Base-by-base conservation (phyloP, 768 basidiomycete genomes). In the Panellus pusillus region DNA sequence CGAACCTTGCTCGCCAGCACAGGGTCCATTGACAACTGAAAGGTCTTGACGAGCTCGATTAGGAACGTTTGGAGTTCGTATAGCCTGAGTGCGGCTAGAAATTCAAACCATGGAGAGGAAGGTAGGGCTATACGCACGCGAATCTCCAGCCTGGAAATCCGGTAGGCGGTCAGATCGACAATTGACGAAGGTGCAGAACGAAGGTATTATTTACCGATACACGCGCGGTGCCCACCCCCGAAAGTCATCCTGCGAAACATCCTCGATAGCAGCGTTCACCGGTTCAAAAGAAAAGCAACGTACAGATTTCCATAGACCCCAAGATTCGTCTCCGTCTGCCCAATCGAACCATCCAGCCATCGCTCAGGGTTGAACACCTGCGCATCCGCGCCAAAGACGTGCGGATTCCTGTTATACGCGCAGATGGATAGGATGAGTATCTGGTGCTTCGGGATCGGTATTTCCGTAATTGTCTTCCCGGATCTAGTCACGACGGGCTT, bases 11-110 rank as follows among this genome's bases (percentile, higher is more conserved):
- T 64, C 4, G 67, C 63, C 17, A 77, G 63, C 18, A 75, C 73
- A 15, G 72, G 71, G 1, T 74, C 76, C 4, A 65, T 73, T 54
- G 74, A 63, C 31, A 86, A 74, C 60, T 84, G 77, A 55, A 86
- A 86, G 65, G 82, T 80, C 44, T 77, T 75, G 55, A 86, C 66
- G 35, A 82, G 74, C 62, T 84, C 83, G 6, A 81, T 74, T 5
- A 84, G 72, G 57, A 87, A 75, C 1, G 78, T 67, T 60, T 84
- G 79, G 32, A 84, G 68, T 65, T 87, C 84, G 52, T 77, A 74
- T 1, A 84, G 52, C 4, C 59, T 61, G 35, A 9, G 3, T 38
- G 17, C 11, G 32, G 32, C 11, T 35, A 14, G 14, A 2, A 44
- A 9, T 18, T 11, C 17, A 17, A 37, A n/a, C 44, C 17, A 3